Conservation (phyloP, 2,329 filamentous ascomycete genomes). For the Nothopassalora personata region DNA sequence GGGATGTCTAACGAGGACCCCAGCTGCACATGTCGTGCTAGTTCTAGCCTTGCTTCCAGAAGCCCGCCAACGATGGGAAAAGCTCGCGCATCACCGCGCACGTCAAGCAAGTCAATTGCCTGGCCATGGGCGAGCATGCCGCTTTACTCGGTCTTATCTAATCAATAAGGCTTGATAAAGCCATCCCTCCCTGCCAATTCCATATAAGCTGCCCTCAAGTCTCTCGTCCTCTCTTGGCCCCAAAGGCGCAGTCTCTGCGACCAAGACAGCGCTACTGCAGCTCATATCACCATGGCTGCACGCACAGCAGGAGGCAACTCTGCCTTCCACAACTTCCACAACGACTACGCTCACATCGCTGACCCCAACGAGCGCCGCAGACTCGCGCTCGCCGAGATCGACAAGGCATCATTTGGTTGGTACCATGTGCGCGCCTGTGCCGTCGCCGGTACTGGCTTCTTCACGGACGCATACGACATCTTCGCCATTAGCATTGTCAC, state of each 20-base stretch:
- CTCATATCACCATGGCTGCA: slow-evolving; percentile 24
- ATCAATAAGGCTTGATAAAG: slow-evolving; percentile 6
- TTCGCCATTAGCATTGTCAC: slow-evolving; percentile 71
- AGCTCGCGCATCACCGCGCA: background rate
- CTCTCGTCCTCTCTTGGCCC: background rate
- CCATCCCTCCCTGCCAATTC: background rate
- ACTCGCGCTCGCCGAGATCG: slow-evolving; percentile 73
- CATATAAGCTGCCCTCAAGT: background rate
- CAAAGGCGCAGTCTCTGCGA: background rate
- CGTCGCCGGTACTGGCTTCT: slow-evolving; percentile 81
- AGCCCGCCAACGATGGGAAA: background rate
- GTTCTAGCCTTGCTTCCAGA: slow-evolving; percentile 7
- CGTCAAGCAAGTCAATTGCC: background rate
- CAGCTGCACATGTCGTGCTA: slow-evolving; percentile 1
- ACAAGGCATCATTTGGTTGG: slow-evolving; percentile 78
- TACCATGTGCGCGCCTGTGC: slow-evolving; percentile 73
- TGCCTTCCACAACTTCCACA: slow-evolving; percentile 73
- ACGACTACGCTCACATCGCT: slow-evolving; percentile 59
- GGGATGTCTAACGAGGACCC: background rate
- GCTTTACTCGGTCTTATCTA: background rate
- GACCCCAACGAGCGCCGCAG: slow-evolving; percentile 75
- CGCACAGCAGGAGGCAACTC: slow-evolving; percentile 59
- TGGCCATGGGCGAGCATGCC: background rate
- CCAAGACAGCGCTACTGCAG: background rate
- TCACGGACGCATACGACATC: slow-evolving; percentile 75